Conservation (phyloP, 129 eudicot species). For the Glebionis coronaria region DNA sequence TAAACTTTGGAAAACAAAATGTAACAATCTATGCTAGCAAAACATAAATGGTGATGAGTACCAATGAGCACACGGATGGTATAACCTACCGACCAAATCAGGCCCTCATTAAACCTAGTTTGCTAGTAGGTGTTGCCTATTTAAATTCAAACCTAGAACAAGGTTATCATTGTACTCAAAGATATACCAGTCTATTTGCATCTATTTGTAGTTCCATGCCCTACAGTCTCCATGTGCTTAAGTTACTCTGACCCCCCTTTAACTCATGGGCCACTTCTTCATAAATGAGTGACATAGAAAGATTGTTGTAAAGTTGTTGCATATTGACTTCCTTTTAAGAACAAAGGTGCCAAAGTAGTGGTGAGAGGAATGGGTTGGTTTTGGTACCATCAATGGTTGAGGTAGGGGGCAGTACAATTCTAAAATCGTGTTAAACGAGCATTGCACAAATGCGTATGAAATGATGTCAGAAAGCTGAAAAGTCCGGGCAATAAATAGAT, state of each 20-base stretch:
- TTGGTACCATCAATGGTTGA: conserved; percentile 17
- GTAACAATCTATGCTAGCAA: too few relatives aligned
- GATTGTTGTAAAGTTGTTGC: conserved; percentile 26
- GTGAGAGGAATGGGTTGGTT: conserved; percentile 4
- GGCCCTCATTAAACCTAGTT: conserved; percentile 2
- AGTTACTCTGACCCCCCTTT: conserved; percentile 9
- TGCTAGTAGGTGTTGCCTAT: conserved; percentile 2
- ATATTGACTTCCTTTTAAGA: conserved; percentile 19
- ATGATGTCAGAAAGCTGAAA: conserved; percentile 8
- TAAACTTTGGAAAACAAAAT: too few relatives aligned
- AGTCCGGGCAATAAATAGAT: not conserved
- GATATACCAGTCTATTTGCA: conserved; percentile 27
- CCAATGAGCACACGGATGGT: conserved; percentile 13
- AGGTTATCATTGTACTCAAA: conserved; percentile 25
- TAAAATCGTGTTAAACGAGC: not conserved
- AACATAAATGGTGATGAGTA: not conserved
- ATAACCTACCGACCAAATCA: conserved; percentile 14
- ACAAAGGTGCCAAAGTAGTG: conserved; percentile 12
- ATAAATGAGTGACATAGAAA: conserved; percentile 26
- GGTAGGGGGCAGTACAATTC: conserved; percentile 21
- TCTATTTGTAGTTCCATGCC: conserved; percentile 20
- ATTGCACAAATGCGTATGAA: not conserved
- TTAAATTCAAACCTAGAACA: conserved; percentile 9
- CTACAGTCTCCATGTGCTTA: conserved; percentile 35
- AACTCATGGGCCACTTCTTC: conserved; percentile 16